A percentile compares a stretch with the other conserved stretches of the same genome.
Conservation (phyloP, 2,329 filamentous ascomycete species). For the Periconia sp. region DNA sequence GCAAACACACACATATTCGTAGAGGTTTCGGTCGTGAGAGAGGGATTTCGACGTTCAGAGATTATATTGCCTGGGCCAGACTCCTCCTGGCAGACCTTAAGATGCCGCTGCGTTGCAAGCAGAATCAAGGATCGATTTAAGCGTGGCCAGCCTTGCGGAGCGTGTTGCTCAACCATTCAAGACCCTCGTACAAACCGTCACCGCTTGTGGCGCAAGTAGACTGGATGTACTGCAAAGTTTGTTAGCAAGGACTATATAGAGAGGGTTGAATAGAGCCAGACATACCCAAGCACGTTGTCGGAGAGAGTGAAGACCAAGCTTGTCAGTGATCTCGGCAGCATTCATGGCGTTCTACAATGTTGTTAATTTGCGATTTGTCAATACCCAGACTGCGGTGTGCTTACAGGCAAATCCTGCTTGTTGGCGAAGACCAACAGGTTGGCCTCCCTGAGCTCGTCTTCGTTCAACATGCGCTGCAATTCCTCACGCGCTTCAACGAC, state of each 20-base stretch:
- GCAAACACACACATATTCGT: conserved; percentile 33
- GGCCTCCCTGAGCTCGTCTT: conserved; percentile 96
- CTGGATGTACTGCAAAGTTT: conserved; percentile 79
- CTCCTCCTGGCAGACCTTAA: conserved; percentile 27
- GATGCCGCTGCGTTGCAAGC: conserved; percentile 22
- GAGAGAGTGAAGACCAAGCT: conserved; percentile 98
- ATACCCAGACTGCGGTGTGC: conserved; percentile 44
- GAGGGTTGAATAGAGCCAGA: conserved; percentile 38
- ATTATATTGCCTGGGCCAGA: conserved; percentile 7
- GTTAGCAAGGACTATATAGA: conserved; percentile 22
- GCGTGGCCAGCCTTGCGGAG: conserved; percentile 57
- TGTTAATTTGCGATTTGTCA: conserved; percentile 13
- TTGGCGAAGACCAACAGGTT: conserved; percentile 95
- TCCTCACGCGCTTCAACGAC: conserved; percentile 93
- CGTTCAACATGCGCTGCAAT: conserved; percentile 95
- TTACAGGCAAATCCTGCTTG: conserved; percentile 91
- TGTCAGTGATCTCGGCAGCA: conserved; percentile 99
- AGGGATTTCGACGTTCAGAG: conserved; percentile 18
- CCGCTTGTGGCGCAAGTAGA: conserved; percentile 98
- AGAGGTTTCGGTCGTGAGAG: conserved; percentile 20
- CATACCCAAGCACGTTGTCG: conserved; percentile 98
- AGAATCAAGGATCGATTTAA: conserved; percentile 30
- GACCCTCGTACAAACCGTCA: conserved; percentile 99
- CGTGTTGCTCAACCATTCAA: conserved; percentile 64
- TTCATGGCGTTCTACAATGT: conserved; percentile 90